These are phyloP conservation scores for Aphanomyces euteiches DNA, from an alignment of 352 stramenopile species.

Conservation along the genomic window DNA sequence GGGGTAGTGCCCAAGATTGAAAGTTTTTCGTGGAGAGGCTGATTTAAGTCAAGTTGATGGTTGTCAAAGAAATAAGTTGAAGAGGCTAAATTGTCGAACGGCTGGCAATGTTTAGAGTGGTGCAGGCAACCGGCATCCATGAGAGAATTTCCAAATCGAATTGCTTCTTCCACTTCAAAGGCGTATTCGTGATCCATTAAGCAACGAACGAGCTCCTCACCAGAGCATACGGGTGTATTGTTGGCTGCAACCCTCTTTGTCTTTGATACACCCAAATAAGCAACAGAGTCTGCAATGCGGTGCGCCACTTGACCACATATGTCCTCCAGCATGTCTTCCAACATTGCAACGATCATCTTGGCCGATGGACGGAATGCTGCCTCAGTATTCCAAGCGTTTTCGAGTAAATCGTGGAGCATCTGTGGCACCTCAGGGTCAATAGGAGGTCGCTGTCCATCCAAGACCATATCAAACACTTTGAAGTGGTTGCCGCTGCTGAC, in stretches of 20 bases:
- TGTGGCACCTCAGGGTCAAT: constrained; percentile 40
- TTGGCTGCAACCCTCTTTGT: not conserved
- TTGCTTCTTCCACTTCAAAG: constrained; percentile 32
- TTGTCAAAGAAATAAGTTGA: constrained; percentile 58
- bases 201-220: constrained; percentile 1
- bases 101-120: constrained; percentile 40
- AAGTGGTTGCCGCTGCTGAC: constrained; percentile 56
- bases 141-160: constrained; percentile 45
- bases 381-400: constrained; percentile 48
- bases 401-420: constrained; percentile 48
- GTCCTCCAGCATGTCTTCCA: constrained; percentile 21
- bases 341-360: constrained; percentile 28
- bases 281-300: not conserved
- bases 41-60: constrained; percentile 1
- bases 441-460: constrained; percentile 50
- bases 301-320: constrained; percentile 21
- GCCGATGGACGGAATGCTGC: constrained; percentile 33
- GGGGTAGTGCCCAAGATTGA: not conserved
- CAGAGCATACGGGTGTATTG: not conserved
- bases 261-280: not conserved
- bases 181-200: constrained; percentile 35
- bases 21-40: not conserved
- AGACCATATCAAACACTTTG: constrained; percentile 64
- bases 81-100: constrained; percentile 30
- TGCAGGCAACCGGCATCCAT: constrained; percentile 52